Conservation (phyloP, 2,329 filamentous ascomycete genomes). For the Lecanicillium sp. region DNA sequence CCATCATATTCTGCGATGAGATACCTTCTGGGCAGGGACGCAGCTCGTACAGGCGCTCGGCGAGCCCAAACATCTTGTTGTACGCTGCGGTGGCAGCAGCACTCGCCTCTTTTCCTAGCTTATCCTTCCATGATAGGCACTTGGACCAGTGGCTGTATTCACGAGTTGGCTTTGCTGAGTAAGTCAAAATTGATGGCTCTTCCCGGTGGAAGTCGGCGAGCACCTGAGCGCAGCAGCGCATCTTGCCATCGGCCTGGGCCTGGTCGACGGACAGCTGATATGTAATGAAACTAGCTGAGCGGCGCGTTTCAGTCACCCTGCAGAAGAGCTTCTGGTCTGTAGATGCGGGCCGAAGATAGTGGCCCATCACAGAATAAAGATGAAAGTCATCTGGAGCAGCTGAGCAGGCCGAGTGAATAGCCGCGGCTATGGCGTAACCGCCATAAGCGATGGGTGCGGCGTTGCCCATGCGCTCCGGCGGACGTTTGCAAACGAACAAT, state of each 20-base stretch:
- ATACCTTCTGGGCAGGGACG: constrained; percentile 30
- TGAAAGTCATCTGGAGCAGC: constrained; percentile 28
- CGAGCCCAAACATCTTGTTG: constrained; percentile 20
- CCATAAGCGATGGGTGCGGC: constrained; percentile 32
- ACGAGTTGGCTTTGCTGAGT: constrained; percentile 25
- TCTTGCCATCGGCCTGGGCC: constrained; percentile 23
- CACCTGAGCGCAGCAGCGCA: constrained; percentile 32
- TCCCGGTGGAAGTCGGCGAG: constrained; percentile 37
- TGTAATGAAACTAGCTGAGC: constrained; percentile 40
- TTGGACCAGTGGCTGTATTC: constrained; percentile 19
- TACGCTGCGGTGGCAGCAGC: constrained; percentile 18
- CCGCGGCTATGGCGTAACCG: constrained; percentile 33
- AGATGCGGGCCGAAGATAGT: constrained; percentile 37
- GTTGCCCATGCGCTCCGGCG: constrained; percentile 24
- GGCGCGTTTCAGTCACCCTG: constrained; percentile 27
- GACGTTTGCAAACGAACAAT: constrained; percentile 18
- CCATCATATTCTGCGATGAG: constrained; percentile 34
- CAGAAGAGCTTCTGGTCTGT: constrained; percentile 29
- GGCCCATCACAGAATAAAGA: constrained; percentile 37
- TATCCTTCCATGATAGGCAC: constrained; percentile 11
- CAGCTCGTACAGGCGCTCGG: constrained; percentile 24
- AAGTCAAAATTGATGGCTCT: constrained; percentile 29
- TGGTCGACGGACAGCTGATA: constrained; percentile 37
- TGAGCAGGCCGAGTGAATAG: constrained; percentile 31
- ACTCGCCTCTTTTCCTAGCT: constrained; percentile 5